phyloP scores from a whole-genome alignment of 2,329 filamentous ascomycete species.

The Trichoderma sp. region DNA sequence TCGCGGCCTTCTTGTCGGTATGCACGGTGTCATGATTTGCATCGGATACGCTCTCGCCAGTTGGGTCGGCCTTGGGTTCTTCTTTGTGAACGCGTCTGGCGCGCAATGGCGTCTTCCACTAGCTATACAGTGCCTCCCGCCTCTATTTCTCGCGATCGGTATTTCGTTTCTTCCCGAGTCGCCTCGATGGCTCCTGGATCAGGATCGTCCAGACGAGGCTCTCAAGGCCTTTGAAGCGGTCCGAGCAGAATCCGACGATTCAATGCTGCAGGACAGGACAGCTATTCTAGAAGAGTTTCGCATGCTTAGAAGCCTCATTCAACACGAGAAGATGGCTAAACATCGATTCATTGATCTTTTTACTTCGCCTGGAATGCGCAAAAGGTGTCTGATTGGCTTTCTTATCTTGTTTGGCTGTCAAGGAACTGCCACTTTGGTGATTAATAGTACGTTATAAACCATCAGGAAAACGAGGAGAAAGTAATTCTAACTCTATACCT shows the following conservation, averaged over 20 bases:
- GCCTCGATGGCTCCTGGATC: not conserved
- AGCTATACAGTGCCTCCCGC: not conserved
- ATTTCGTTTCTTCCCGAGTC: not conserved
- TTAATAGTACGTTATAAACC: not conserved
- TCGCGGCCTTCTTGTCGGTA: slow-evolving; percentile 1
- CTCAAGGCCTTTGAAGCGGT: not conserved
- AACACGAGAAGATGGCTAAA: not conserved
- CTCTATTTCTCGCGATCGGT: not conserved
- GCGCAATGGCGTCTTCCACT: not conserved
- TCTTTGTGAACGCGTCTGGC: not conserved
- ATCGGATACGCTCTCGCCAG: not conserved
- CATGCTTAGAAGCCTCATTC: not conserved
- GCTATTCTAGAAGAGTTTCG: not conserved
- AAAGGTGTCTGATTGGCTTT: not conserved
- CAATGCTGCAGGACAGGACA: not conserved
- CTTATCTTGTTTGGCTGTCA: not conserved
- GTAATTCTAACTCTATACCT: not conserved
- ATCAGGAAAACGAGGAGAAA: not conserved
- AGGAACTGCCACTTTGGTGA: not conserved
- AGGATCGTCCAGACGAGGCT: not conserved
- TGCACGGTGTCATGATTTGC: slow-evolving; percentile 4
- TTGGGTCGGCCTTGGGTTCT: not conserved
- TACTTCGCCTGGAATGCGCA: not conserved
- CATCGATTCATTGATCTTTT: slow-evolving; percentile 3
- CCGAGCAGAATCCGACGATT: not conserved